phyloP scores from a whole-genome alignment of 495 filamentous ascomycete species.

The Filosporella fistucella region DNA sequence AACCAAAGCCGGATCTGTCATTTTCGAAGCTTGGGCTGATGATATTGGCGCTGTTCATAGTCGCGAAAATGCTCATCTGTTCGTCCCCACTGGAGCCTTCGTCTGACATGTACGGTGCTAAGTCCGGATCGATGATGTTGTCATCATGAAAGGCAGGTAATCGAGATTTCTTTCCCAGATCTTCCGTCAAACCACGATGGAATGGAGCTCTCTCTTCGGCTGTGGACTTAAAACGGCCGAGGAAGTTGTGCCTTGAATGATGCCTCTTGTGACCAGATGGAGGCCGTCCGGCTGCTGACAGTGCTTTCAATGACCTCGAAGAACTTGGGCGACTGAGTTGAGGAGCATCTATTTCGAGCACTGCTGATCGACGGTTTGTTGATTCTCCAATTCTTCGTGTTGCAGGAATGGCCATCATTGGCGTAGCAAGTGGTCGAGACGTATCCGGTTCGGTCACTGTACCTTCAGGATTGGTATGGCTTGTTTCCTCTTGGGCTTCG shows the following conservation, averaged over 20 bases:
- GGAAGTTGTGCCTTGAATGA: slow-evolving; percentile 77
- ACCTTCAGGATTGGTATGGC: not conserved
- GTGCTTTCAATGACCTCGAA: slow-evolving; percentile 84
- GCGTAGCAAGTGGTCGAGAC: slow-evolving; percentile 43
- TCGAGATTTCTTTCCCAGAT: slow-evolving; percentile 57
- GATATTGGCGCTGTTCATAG: slow-evolving; percentile 47
- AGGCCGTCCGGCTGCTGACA: slow-evolving; percentile 60
- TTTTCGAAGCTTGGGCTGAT: slow-evolving; percentile 41
- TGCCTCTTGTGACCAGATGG: slow-evolving; percentile 75
- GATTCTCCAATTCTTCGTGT: slow-evolving; percentile 79
- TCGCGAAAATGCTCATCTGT: slow-evolving; percentile 79
- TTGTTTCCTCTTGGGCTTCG: slow-evolving; percentile 20
- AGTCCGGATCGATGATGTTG: slow-evolving; percentile 95
- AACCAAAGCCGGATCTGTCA: slow-evolving; percentile 41
- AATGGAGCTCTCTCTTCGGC: slow-evolving; percentile 67
- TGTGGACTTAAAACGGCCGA: slow-evolving; percentile 52
- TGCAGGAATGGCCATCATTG: slow-evolving; percentile 83
- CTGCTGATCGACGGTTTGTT: slow-evolving; percentile 74
- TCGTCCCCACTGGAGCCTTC: slow-evolving; percentile 90
- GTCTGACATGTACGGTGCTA: slow-evolving; percentile 94
- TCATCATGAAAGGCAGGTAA: slow-evolving; percentile 94
- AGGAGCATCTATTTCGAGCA: slow-evolving; percentile 83
- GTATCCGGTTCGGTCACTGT: not conserved
- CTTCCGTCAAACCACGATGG: slow-evolving; percentile 64
- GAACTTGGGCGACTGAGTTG: slow-evolving; percentile 79